phyloP scores from a whole-genome alignment of 495 filamentous ascomycete species.

The Pseudoneurospora amorphoporcata region DNA sequence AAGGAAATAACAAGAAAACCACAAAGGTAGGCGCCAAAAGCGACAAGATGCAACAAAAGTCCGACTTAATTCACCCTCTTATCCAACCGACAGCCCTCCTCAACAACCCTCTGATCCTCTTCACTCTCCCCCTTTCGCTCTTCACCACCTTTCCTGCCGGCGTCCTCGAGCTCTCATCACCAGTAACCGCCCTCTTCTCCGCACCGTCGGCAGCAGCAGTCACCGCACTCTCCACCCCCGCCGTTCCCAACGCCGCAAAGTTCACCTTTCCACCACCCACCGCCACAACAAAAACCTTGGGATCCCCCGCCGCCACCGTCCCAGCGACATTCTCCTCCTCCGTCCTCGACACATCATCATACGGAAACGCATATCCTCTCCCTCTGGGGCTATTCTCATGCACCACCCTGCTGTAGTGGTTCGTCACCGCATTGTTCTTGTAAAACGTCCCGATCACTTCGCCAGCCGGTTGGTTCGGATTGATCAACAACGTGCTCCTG shows the following conservation, averaged over 20 bases:
- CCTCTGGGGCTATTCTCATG: constrained; percentile 52
- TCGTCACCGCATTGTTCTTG: constrained; percentile 41
- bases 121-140: neutral
- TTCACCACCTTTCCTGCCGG: neutral
- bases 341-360: constrained; percentile 59
- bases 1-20: neutral
- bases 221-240: neutral
- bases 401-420: constrained; percentile 61
- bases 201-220: neutral
- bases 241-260: neutral
- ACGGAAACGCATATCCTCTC: constrained; percentile 67
- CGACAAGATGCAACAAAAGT: neutral
- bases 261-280: constrained; percentile 41
- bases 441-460: constrained; percentile 42
- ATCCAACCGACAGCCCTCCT: neutral
- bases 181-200: neutral
- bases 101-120: neutral
- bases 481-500: constrained; percentile 48
- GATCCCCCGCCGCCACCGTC: constrained; percentile 47
- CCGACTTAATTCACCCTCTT: neutral
- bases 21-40: neutral
- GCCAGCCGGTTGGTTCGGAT: constrained; percentile 40
- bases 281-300: constrained; percentile 47
- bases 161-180: neutral
- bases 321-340: constrained; percentile 50